Conservation (phyloP, 2,329 filamentous ascomycete genomes). For the Incumbomyces delicatus region DNA sequence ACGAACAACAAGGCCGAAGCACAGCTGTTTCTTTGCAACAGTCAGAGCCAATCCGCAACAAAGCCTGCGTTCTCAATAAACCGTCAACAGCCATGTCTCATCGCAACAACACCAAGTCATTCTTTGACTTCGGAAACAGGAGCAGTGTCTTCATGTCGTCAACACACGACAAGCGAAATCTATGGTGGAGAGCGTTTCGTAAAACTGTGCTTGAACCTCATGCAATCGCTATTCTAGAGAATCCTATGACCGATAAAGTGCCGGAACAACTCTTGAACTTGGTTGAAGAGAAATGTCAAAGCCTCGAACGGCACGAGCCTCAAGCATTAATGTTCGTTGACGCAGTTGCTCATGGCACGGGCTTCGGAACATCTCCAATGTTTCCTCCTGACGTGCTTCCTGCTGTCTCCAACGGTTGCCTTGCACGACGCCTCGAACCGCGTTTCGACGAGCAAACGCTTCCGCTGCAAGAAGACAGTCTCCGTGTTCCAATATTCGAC, state of each 20-base stretch:
- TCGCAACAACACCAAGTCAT: not conserved
- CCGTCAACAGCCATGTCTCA: not conserved
- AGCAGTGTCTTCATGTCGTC: not conserved
- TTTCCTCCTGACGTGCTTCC: constrained; percentile 19
- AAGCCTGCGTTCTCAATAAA: too few species aligned
- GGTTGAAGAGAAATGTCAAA: constrained; percentile 6
- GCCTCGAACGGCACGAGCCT: constrained; percentile 2
- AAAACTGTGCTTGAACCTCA: constrained; percentile 6
- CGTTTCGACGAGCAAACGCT: constrained; percentile 15
- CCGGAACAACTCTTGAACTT: not conserved
- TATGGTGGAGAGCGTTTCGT: constrained; percentile 7
- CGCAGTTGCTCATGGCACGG: constrained; percentile 9
- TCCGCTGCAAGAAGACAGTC: constrained; percentile 11
- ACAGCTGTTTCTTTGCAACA: not conserved
- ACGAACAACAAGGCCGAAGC: too few species aligned
- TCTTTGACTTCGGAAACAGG: not conserved
- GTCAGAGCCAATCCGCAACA: not conserved
- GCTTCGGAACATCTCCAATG: constrained; percentile 16
- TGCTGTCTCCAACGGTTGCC: constrained; percentile 2
- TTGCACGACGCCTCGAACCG: constrained; percentile 13
- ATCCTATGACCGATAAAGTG: not conserved
- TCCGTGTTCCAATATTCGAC: constrained; percentile 16
- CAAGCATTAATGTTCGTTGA: constrained; percentile 3
- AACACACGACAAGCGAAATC: constrained; percentile 1
- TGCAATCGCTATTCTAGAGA: not conserved